Conservation (phyloP, 495 filamentous ascomycete species). For the Cryomyces minteri region DNA sequence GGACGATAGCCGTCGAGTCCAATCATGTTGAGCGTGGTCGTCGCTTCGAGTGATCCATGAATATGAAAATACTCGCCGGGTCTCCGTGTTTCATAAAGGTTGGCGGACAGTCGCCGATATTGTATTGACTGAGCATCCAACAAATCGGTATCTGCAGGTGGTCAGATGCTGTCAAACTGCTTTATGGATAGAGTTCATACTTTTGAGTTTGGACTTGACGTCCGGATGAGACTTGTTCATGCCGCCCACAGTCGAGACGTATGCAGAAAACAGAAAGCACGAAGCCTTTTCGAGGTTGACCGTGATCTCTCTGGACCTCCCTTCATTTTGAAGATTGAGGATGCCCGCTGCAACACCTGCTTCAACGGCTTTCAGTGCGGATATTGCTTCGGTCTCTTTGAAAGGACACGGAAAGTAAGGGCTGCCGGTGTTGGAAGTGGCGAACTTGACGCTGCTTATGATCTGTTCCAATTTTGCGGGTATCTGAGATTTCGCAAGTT, state of each 20-base stretch:
- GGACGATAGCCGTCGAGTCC: slow-evolving; percentile 44
- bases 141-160: slow-evolving; percentile 44
- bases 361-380: slow-evolving; percentile 10
- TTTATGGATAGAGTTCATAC: slow-evolving; percentile 19
- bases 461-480: background rate
- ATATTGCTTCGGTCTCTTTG: slow-evolving; percentile 34
- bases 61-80: slow-evolving; percentile 55
- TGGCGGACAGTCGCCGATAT: slow-evolving; percentile 58
- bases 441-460: background rate
- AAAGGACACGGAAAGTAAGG: slow-evolving; percentile 42
- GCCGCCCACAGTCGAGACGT: slow-evolving; percentile 53
- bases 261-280: slow-evolving; percentile 52
- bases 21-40: slow-evolving; percentile 33
- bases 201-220: slow-evolving; percentile 41
- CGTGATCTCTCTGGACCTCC: slow-evolving; percentile 25
- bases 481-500: background rate
- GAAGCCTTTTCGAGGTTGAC: slow-evolving; percentile 46
- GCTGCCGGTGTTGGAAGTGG: background rate
- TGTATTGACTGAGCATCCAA: slow-evolving; percentile 49
- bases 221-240: slow-evolving; percentile 41
- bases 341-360: slow-evolving; percentile 39
- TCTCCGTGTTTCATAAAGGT: slow-evolving; percentile 52
- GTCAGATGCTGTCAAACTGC: no score
- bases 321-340: slow-evolving; percentile 35
- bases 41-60: slow-evolving; percentile 30